Conservation (phyloP, 306 rosid genomes). For the Casuarina equisetifolia region DNA sequence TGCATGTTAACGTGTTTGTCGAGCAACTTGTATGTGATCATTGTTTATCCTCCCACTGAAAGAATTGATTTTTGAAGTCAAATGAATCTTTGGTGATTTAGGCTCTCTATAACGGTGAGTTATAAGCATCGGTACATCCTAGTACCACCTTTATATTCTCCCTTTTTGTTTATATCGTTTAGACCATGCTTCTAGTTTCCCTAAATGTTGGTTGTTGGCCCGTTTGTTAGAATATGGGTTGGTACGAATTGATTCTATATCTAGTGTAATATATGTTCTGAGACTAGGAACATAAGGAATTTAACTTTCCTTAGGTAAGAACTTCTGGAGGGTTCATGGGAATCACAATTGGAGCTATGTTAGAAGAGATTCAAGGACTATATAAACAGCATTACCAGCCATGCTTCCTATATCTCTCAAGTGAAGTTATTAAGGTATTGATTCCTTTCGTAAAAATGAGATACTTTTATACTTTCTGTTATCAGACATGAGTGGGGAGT, state of each 20-base stretch:
- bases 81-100: conserved; percentile 1
- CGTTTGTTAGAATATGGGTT: not conserved
- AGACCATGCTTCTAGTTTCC: not conserved
- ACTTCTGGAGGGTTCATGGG: conserved; percentile 98
- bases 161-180: not conserved
- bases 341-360: conserved; percentile 91
- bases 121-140: not conserved
- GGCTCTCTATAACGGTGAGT: not conserved
- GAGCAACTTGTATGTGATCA: not conserved
- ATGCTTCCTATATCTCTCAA: conserved; percentile 96
- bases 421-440: conserved; percentile 97
- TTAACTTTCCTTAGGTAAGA: conserved; percentile 75
- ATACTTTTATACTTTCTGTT: not conserved
- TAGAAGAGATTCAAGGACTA: conserved; percentile 92
- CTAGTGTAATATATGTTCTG: not conserved
- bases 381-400: conserved; percentile 94
- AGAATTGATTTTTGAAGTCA: conserved; percentile 3
- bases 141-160: not conserved
- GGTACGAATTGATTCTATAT: not conserved
- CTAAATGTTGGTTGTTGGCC: not conserved
- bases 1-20: not conserved
- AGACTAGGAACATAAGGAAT: conserved; percentile 11
- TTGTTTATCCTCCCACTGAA: not conserved
- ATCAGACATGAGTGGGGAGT: conserved; percentile 24
- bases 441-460: not conserved